A percentile compares a stretch with the other conserved stretches of the same genome.
These are phyloP conservation scores for Pinus taeda DNA, from an alignment of 75 land plant species.

Conservation along the genomic window DNA sequence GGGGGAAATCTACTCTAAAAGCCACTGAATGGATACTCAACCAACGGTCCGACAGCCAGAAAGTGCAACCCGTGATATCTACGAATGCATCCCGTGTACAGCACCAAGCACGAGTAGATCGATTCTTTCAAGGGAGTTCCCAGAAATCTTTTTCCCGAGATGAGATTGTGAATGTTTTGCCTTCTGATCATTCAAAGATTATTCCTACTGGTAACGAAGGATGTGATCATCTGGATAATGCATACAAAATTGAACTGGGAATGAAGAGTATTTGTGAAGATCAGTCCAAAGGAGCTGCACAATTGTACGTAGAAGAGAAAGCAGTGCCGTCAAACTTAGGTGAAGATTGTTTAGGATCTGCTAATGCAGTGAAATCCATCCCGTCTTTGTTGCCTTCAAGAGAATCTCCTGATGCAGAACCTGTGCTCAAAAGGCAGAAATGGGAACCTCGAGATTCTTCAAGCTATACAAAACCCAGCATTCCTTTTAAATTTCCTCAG, in stretches of 20 bases:
- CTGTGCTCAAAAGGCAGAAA: conserved; percentile 9
- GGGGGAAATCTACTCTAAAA: conserved; percentile 52
- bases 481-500: conserved; percentile 8
- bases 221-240: conserved; percentile 5
- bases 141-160: conserved; percentile 1
- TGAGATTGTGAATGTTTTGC: conserved; percentile 1
- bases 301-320: conserved; percentile 12
- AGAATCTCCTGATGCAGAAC: conserved; percentile 6
- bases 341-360: conserved; percentile 11
- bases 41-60: conserved; percentile 23
- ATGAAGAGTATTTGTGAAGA: conserved; percentile 7
- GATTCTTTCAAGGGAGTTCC: conserved; percentile 15
- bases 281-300: conserved; percentile 4
- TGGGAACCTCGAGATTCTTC: conserved; percentile 38
- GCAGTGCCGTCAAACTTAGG: conserved; percentile 7
- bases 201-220: background rate
- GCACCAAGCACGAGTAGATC: conserved; percentile 16
- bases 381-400: background rate
- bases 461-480: conserved; percentile 27
- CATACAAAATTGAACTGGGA: conserved; percentile 4
- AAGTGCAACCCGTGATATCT: background rate
- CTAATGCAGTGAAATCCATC: conserved; percentile 6
- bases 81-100: conserved; percentile 2
- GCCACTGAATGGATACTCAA: conserved; percentile 89
- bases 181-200: conserved; percentile 4